These are phyloP conservation scores for Peltaster fructicola DNA, from an alignment of 2,329 filamentous ascomycete species.

Conservation along the genomic window DNA sequence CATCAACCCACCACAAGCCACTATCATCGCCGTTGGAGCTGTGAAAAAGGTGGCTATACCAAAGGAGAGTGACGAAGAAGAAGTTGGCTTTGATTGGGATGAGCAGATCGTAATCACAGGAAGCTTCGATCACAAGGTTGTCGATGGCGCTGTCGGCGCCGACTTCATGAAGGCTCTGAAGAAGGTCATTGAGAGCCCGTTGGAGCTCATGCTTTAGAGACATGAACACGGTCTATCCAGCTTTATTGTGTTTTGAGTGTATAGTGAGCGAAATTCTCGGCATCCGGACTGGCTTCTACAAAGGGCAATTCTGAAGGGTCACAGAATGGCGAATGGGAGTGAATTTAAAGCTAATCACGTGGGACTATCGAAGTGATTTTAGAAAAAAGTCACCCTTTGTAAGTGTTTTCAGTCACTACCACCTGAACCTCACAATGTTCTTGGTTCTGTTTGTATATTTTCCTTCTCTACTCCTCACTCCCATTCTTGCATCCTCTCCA, in stretches of 20 bases:
- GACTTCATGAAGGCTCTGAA: conserved; percentile 97
- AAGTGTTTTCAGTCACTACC: too few species aligned
- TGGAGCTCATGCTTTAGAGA: conserved; percentile 71
- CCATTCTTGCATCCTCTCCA: too few species aligned
- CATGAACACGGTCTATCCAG: background rate
- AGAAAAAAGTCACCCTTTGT: too few species aligned
- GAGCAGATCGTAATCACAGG: conserved; percentile 91
- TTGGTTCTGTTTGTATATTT: too few species aligned
- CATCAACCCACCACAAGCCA: conserved; percentile 96
- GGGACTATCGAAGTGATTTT: conserved; percentile 3
- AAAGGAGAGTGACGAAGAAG: conserved; percentile 66
- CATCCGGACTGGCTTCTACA: background rate
- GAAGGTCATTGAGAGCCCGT: conserved; percentile 92
- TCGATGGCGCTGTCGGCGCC: conserved; percentile 87
- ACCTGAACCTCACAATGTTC: too few species aligned
- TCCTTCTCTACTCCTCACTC: too few species aligned
- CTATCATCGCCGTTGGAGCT: conserved; percentile 86
- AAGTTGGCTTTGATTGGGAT: conserved; percentile 63
- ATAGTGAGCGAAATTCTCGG: background rate
- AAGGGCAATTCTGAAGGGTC: background rate
- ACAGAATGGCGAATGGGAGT: background rate
- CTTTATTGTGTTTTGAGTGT: background rate
- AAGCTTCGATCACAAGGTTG: conserved; percentile 98
- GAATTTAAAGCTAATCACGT: background rate
- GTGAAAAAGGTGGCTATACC: conserved; percentile 90